Percentiles rank a stretch among this genome's conserved stretches.
Evolutionary conservation across 2,329 filamentous ascomycete genomes (phyloP).

Genomic region (Teratosphaeria zuluensis): DNA sequence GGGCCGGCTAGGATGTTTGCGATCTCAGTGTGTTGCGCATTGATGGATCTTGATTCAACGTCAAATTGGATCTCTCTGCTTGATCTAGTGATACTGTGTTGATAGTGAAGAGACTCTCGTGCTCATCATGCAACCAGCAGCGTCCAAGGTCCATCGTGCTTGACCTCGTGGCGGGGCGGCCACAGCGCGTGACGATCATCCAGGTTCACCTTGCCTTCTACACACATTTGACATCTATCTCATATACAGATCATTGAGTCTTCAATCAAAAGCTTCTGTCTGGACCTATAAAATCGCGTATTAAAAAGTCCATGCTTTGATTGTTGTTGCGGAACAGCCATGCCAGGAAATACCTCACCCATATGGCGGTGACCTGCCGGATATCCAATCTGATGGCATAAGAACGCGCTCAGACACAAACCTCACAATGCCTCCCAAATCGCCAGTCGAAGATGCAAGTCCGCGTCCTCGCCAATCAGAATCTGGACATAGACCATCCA

Average conservation of each 20-base stretch:
- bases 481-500: neutral
- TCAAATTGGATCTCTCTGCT: neutral
- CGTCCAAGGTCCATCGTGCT: neutral
- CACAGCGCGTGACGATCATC: neutral
- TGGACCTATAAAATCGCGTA: too few relatives aligned
- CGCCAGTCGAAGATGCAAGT: conserved; percentile 7
- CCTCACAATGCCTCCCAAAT: conserved; percentile 7
- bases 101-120: neutral
- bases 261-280: neutral
- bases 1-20: neutral
- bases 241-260: neutral
- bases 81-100: neutral
- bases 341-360: too few relatives aligned
- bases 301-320: too few relatives aligned
- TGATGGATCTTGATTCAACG: neutral
- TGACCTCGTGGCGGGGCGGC: neutral
- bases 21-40: neutral
- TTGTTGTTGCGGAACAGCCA: too few relatives aligned
- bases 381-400: too few relatives aligned
- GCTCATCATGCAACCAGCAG: neutral
- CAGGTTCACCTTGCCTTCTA: neutral
- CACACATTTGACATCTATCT: neutral
- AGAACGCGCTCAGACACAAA: neutral
- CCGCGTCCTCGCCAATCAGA: conserved; percentile 5
- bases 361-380: neutral